phyloP scores from a whole-genome alignment of 1,284 basidiomycete genomes.

The Trichosporon asahii region DNA sequence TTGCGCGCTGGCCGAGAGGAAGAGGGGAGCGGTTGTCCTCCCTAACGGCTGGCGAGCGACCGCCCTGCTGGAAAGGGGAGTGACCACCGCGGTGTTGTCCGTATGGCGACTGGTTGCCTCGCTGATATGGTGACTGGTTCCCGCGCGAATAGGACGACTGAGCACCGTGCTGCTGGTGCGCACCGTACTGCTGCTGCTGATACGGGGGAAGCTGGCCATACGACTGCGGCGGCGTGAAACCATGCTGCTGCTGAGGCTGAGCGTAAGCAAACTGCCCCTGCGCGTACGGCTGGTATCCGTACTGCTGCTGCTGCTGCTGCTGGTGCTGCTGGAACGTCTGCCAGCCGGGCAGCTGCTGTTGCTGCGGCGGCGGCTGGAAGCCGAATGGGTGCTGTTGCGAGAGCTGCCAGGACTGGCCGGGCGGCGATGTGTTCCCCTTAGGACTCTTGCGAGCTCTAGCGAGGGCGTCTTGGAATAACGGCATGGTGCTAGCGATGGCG shows the following conservation, averaged over 20 bases:
- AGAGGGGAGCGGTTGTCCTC: background rate
- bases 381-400: too few relatives aligned
- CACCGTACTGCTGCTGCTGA: too few relatives aligned
- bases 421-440: background rate
- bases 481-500: background rate
- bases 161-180: too few relatives aligned
- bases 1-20: background rate
- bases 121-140: background rate
- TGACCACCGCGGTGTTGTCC: too few relatives aligned
- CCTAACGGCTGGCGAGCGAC: background rate
- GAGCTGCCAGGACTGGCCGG: too few relatives aligned
- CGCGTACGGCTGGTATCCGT: background rate
- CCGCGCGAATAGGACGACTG: background rate
- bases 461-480: background rate
- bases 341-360: background rate
- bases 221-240: background rate
- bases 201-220: background rate
- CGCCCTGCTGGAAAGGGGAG: background rate
- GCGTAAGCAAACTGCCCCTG: background rate
- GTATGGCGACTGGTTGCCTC: background rate
- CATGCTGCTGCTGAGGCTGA: background rate
- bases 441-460: background rate
- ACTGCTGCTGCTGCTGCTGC: background rate
- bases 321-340: background rate
- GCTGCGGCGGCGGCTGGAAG: too few relatives aligned